Evolutionary conservation across 2,329 filamentous ascomycete genomes (phyloP).

Genomic region (Neonectria magnoliae): DNA sequence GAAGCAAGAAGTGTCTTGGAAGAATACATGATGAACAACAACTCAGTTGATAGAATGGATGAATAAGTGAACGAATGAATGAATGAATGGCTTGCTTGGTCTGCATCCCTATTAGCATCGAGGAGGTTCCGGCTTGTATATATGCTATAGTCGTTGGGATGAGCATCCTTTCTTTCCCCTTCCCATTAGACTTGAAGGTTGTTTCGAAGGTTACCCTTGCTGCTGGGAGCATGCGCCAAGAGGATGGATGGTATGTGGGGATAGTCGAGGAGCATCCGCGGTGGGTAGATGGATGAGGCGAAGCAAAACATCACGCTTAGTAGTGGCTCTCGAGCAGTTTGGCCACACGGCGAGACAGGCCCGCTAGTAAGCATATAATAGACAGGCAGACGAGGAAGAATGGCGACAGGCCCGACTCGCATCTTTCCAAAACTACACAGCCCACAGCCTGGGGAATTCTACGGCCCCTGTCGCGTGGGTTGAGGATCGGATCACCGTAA

Average conservation of each 20-base stretch:
- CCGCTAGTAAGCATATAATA: neutral
- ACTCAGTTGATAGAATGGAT: constrained; percentile 3
- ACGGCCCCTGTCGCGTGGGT: constrained; percentile 16
- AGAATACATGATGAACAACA: constrained; percentile 32
- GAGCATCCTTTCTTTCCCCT: neutral
- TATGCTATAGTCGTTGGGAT: neutral
- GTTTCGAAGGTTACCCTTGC: constrained; percentile 1
- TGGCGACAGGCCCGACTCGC: constrained; percentile 19
- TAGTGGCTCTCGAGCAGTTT: neutral
- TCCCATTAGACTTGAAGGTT: constrained; percentile 1
- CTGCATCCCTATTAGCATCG: constrained; percentile 13
- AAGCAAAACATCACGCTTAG: neutral
- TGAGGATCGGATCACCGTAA: constrained; percentile 23
- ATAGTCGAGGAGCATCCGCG: neutral
- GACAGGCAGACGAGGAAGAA: neutral
- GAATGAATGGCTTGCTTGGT: constrained; percentile 4
- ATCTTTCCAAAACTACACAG: neutral
- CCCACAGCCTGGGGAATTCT: constrained; percentile 16
- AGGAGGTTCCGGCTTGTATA: constrained; percentile 7
- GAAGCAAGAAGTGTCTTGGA: constrained; percentile 33
- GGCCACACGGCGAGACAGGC: neutral
- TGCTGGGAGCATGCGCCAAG: neutral
- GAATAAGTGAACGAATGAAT: neutral
- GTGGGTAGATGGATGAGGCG: constrained; percentile 3
- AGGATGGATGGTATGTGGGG: neutral